A percentile compares a stretch with the other conserved stretches of the same genome.
These are phyloP conservation scores for Drosera capensis DNA, from an alignment of 148 eudicot species.

Conservation along the genomic window DNA sequence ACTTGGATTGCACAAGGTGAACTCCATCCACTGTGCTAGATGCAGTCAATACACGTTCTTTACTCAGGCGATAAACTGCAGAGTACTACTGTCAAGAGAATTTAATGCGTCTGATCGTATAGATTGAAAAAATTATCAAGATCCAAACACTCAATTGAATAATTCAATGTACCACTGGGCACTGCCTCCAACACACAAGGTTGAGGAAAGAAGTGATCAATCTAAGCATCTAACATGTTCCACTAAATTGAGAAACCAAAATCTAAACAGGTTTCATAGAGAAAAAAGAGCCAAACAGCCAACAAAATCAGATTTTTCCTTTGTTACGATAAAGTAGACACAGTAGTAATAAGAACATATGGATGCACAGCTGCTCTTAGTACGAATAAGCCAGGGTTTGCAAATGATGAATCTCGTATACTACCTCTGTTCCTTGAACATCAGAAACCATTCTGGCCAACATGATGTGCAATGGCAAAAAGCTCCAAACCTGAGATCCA, in stretches of 20 bases:
- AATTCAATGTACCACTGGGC: no score
- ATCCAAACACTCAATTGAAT: no score
- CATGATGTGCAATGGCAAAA: conserved; percentile 56
- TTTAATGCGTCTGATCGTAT: no score
- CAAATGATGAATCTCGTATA: conserved; percentile 3
- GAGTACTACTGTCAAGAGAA: conserved; percentile 46
- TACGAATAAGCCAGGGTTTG: neutral
- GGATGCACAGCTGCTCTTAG: neutral
- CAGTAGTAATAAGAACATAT: neutral
- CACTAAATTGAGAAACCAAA: no score
- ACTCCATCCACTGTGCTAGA: conserved; percentile 29
- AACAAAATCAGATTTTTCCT: neutral
- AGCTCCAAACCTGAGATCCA: conserved; percentile 37
- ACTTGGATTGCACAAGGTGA: conserved; percentile 33
- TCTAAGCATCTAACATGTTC: no score
- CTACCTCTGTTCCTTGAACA: conserved; percentile 45
- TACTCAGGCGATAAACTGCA: conserved; percentile 62
- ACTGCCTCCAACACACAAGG: no score
- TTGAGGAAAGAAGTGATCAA: no score
- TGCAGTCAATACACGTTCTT: conserved; percentile 35
- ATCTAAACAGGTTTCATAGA: no score
- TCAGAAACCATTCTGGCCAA: conserved; percentile 54
- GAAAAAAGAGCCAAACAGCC: neutral
- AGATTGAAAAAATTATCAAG: no score
- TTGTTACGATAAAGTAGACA: neutral